These are phyloP conservation scores for Baorangia bicolor DNA, from an alignment of 768 basidiomycete genomes.

Conservation along the genomic window DNA sequence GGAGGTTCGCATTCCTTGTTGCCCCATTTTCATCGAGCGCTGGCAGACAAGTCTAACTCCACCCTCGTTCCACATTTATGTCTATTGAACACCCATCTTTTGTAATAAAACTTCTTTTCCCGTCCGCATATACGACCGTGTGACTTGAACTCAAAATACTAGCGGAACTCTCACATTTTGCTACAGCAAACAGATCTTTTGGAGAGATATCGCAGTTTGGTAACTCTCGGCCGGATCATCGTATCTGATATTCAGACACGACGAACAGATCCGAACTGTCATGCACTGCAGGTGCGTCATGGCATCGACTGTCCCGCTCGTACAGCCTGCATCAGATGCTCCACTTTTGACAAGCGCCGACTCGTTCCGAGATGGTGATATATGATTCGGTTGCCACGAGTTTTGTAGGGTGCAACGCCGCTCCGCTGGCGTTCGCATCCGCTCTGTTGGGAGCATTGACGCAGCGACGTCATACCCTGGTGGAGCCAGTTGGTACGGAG, in stretches of 20 bases:
- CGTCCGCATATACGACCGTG: not conserved
- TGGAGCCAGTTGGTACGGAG: no score
- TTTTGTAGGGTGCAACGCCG: conserved; percentile 1
- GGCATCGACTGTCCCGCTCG: not conserved
- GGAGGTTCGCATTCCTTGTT: not conserved
- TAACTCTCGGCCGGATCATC: conserved; percentile 46
- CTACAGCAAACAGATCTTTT: not conserved
- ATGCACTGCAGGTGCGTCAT: conserved; percentile 38
- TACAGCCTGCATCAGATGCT: not conserved
- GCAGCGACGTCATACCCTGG: conserved; percentile 31
- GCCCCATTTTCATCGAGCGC: not conserved
- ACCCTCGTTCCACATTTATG: not conserved
- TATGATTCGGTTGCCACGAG: not conserved
- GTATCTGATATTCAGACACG: no score
- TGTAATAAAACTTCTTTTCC: conserved; percentile 19
- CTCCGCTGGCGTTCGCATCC: conserved; percentile 43
- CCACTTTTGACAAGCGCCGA: not conserved
- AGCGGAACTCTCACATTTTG: not conserved
- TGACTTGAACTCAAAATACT: not conserved
- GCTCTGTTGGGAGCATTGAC: conserved; percentile 2
- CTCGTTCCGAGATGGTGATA: not conserved
- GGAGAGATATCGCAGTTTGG: conserved; percentile 37
- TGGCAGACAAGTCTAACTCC: not conserved
- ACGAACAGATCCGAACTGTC: conserved; percentile 51
- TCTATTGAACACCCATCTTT: conserved; percentile 36